These are phyloP conservation scores for Capronia epimyces DNA, from an alignment of 2,329 filamentous ascomycete species.

Conservation along the genomic window DNA sequence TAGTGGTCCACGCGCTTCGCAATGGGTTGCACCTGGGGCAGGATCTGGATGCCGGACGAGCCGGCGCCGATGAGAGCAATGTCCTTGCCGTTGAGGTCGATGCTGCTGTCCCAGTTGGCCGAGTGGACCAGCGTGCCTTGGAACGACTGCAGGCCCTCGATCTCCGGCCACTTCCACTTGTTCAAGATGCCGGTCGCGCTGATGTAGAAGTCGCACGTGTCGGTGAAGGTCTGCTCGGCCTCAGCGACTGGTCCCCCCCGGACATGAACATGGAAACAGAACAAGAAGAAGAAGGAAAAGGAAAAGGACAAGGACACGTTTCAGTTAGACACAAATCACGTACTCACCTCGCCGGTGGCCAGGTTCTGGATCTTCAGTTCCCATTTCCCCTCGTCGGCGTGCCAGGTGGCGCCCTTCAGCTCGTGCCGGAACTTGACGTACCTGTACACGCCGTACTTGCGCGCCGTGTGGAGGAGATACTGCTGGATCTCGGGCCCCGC, in stretches of 20 bases:
- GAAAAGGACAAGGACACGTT: no score
- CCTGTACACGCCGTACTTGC: slow-evolving; percentile 40
- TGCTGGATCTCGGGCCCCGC: slow-evolving; percentile 18
- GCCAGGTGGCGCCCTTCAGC: slow-evolving; percentile 51
- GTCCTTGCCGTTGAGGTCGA: slow-evolving; percentile 27
- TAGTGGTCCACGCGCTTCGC: neutral
- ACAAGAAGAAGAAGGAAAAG: no score
- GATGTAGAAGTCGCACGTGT: slow-evolving; percentile 3
- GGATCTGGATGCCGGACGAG: slow-evolving; percentile 26
- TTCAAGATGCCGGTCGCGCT: slow-evolving; percentile 35
- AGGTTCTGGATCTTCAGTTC: neutral
- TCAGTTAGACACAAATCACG: neutral
- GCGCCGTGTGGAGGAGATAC: slow-evolving; percentile 11
- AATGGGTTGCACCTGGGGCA: slow-evolving; percentile 32
- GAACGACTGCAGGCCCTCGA: slow-evolving; percentile 34
- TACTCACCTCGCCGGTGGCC: neutral
- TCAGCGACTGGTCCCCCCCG: no score
- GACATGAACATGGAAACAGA: no score
- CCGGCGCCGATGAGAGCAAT: slow-evolving; percentile 29
- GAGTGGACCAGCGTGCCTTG: slow-evolving; percentile 33
- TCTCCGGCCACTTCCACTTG: slow-evolving; percentile 32
- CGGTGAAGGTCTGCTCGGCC: neutral
- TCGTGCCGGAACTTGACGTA: slow-evolving; percentile 55
- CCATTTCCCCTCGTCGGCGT: slow-evolving; percentile 38
- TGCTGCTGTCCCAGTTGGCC: slow-evolving; percentile 30